A percentile compares a stretch with the other conserved stretches of the same genome.
Conservation (phyloP, 2,329 filamentous ascomycete species). For the Trichoderma gracile region DNA sequence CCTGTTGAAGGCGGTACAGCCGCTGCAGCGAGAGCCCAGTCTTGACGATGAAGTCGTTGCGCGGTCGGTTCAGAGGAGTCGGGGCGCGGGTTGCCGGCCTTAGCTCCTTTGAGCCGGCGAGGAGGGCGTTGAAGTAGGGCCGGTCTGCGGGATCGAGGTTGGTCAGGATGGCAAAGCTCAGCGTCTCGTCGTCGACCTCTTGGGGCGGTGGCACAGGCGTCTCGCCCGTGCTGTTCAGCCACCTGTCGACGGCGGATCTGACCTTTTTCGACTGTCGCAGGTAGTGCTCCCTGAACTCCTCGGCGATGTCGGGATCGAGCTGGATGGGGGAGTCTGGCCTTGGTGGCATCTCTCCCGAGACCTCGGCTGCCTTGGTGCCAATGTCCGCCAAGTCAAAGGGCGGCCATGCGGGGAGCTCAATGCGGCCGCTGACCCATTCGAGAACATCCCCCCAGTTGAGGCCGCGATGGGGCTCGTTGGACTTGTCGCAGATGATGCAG, state of each 20-base stretch:
- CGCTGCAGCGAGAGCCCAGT: conserved; percentile 79
- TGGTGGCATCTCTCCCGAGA: conserved; percentile 59
- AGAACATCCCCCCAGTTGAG: conserved; percentile 95
- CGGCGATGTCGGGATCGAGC: conserved; percentile 89
- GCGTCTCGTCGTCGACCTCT: conserved; percentile 90
- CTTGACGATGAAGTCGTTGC: conserved; percentile 73
- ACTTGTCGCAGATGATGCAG: conserved; percentile 77
- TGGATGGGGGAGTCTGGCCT: conserved; percentile 65
- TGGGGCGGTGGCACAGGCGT: conserved; percentile 73
- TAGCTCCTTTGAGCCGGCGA: conserved; percentile 62
- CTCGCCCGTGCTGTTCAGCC: conserved; percentile 80
- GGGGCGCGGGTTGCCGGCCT: conserved; percentile 62
- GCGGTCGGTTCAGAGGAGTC: conserved; percentile 64
- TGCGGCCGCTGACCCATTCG: conserved; percentile 85
- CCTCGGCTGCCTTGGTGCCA: conserved; percentile 59
- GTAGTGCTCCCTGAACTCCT: conserved; percentile 91
- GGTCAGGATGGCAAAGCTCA: conserved; percentile 91
- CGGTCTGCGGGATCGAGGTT: conserved; percentile 75
- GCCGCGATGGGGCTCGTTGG: conserved; percentile 64
- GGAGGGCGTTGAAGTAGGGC: conserved; percentile 77
- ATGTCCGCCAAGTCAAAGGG: conserved; percentile 74
- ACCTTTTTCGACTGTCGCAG: conserved; percentile 90
- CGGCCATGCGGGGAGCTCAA: conserved; percentile 85
- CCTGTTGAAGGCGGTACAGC: conserved; percentile 71
- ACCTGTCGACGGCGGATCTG: conserved; percentile 84